Evolutionary conservation across 108 stramenopile species (phyloP), one percentile per base, ranked within the genome.

Genomic region (Cylindrotheca closterium): DNA sequence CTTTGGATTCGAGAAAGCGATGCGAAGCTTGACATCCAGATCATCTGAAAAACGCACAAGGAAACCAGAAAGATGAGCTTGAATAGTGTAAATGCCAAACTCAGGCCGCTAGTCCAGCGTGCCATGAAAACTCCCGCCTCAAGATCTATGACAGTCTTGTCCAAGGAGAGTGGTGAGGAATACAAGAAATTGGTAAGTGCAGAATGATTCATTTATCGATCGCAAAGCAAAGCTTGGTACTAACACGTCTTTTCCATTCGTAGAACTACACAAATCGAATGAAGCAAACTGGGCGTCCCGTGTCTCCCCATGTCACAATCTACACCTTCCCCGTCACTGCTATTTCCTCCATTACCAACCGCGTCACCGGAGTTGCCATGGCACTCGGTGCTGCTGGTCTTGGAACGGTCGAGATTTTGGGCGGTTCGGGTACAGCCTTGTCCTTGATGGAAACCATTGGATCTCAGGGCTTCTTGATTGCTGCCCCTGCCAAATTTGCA

Each of bases 281-380:
- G 85, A 81, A 89, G 47, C 75, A 85, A 67, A 93, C 84, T 4
- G 95, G 89, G 17, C 83, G 95, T 27, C 96, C 96, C 29, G 88
- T 97, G 15, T 88, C 85, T 32, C 98, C 98, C 23, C 98, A 98
- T 73, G 94, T 98, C 27, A 90, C 88, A 63, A 96, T 97, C 58
- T 98, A 97, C 70, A 62, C 86, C 37, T 97, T 96, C 68, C 98
- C 98, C 30, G 75, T 91, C 2, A 82, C 65, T 15, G 96, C 96
- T 34, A 24, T 97, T 22, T 66, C 91, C 8, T 92, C 89, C 51
- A 96, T 97, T 75, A 84, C 93, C 47, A 96, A 93, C 55, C 95
- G 98, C 37, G 87, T 96, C 42, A 98, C 96, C 17, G 98, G 98
- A 2, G 79, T 84, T 32, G 67, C 70, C 42, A 77, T 97, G 22